Evolutionary conservation across 352 stramenopile species (phyloP).

Genomic region (Pythium biforme): DNA sequence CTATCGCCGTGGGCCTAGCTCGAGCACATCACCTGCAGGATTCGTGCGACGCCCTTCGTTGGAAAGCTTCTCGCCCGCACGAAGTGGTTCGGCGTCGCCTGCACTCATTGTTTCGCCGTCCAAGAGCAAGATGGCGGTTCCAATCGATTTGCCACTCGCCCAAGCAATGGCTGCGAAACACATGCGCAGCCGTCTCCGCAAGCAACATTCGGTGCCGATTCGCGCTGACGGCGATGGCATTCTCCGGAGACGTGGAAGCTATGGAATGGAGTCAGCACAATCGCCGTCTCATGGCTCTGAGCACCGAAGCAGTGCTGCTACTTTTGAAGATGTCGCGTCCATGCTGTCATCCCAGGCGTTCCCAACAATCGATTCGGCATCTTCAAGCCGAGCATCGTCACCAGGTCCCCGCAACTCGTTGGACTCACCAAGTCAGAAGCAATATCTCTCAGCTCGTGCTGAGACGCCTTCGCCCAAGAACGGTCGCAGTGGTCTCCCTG

Average conservation of each 20-base stretch:
- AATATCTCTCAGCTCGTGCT: neutral
- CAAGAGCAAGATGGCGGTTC: constrained; percentile 15
- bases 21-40: neutral
- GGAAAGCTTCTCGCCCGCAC: constrained; percentile 7
- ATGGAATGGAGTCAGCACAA: constrained; percentile 9
- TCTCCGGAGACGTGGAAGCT: constrained; percentile 25
- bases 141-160: constrained; percentile 16
- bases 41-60: neutral
- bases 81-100: constrained; percentile 13
- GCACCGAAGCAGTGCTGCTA: constrained; percentile 1
- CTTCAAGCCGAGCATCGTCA: constrained; percentile 17
- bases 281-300: neutral
- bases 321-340: constrained; percentile 21
- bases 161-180: constrained; percentile 15
- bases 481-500: neutral
- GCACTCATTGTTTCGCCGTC: constrained; percentile 9
- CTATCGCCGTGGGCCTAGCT: constrained; percentile 3
- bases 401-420: constrained; percentile 2
- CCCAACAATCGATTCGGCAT: neutral
- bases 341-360: constrained; percentile 3
- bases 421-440: neutral
- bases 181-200: constrained; percentile 26
- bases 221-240: constrained; percentile 4
- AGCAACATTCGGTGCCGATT: constrained; percentile 30
- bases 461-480: neutral